Percentiles rank a stretch among this genome's conserved stretches.
Evolutionary conservation across 441 rosid species (phyloP).

Genomic region (Syzygium syzygioides): DNA sequence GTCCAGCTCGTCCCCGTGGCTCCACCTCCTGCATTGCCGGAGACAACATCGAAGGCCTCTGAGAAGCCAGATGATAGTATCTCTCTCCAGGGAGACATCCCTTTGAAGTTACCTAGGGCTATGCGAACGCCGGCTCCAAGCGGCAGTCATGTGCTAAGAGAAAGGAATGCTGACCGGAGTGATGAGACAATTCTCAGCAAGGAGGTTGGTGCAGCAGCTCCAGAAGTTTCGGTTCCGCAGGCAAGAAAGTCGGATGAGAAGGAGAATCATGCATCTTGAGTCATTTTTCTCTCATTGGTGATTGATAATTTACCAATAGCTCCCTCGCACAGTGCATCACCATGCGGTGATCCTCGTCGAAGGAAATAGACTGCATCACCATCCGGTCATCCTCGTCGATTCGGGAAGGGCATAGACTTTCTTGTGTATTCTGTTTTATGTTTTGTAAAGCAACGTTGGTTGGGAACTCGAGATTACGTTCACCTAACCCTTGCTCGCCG

Average conservation of each 20-base stretch:
- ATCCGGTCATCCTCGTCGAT: background rate
- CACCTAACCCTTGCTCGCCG: background rate
- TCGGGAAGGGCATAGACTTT: background rate
- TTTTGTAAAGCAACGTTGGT: background rate
- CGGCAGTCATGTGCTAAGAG: constrained; percentile 58
- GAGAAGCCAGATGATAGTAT: constrained; percentile 24
- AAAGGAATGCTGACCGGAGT: constrained; percentile 63
- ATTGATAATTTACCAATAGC: background rate
- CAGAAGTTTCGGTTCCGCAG: constrained; percentile 37
- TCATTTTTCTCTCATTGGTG: background rate
- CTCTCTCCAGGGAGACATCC: constrained; percentile 28
- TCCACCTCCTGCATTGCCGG: constrained; percentile 25
- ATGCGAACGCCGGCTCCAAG: constrained; percentile 61
- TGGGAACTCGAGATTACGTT: background rate
- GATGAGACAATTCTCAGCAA: constrained; percentile 21
- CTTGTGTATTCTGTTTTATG: background rate
- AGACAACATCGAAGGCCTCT: constrained; percentile 20
- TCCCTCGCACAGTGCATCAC: background rate
- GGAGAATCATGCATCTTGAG: constrained; percentile 43
- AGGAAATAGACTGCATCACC: background rate
- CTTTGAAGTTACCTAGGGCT: constrained; percentile 76
- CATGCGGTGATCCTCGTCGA: background rate
- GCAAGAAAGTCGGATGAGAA: constrained; percentile 61
- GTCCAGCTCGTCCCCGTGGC: constrained; percentile 74
- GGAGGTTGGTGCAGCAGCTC: constrained; percentile 26